Base-by-base conservation (phyloP, 2,329 filamentous ascomycete genomes). In the Aspergillus glaucus region DNA sequence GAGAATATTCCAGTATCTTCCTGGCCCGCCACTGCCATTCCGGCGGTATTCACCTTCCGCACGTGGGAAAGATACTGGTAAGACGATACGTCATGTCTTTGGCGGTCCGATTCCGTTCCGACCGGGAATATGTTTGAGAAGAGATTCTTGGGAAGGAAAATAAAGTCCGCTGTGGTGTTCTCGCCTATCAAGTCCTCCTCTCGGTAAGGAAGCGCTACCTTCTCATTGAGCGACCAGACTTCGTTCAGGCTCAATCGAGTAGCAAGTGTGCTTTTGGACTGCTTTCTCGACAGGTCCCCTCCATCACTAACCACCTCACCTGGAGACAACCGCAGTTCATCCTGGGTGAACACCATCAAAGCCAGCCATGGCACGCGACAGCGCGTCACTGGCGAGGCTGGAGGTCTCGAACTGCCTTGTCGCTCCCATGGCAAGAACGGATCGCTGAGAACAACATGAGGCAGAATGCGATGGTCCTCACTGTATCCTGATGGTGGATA, bases 391-490 rank as follows among this genome's bases (percentile, higher is more conserved):
- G 19, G 17, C 55, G 44, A 40, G 44, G n/a, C n/a, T 21, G 48
- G 46, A 41, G 46, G 12, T 41, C 41, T 51, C 0, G 48, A 48
- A 15, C 57, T 66, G 1, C 51, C 64, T 0, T 54, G 14, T 1
- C 71, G 50, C 52, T 73, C 69, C 75, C 75, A 77, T 0, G 74
- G 74, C 1, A 75, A 51, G 47, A 68, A 62, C 0, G 72, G 68
- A 50, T 76, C 71, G 1, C 54, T 71, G 17, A 77, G 59, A 4
- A 77, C 70, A 0, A 77, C 53, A 53, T 77, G 74, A 1, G 75
- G 75, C 3, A 77, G 53, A 1, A 69, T 64, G 0, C 57, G 32
- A 4, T 47, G 49, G 1, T 61, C 49, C n/a, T 67, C 74, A 0
- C 50, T 37, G 44, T 73, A 62, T 0, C 72, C 74, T 1, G 56